phyloP scores from a whole-genome alignment of 805 yeast genomes.

The Blastobotrys robertii region DNA sequence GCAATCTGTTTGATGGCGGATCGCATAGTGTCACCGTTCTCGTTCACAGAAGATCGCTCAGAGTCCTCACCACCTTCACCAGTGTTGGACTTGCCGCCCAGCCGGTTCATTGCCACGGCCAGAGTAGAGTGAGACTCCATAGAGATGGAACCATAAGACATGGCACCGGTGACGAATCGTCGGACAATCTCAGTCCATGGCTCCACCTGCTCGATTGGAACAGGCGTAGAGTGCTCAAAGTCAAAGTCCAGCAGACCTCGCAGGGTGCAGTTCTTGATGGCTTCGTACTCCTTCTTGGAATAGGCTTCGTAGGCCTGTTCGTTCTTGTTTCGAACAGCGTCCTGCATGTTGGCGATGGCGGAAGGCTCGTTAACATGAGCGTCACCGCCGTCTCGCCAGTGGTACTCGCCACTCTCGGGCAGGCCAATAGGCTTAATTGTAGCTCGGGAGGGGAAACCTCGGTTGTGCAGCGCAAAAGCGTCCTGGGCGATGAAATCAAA shows the following conservation, averaged over 20 bases:
- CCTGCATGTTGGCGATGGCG: conserved; percentile 91
- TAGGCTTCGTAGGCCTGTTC: conserved; percentile 87
- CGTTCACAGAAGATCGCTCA: conserved; percentile 69
- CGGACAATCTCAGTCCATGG: conserved; percentile 99
- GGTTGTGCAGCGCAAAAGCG: conserved; percentile 86
- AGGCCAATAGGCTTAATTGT: conserved; percentile 63
- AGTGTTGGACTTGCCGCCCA: conserved; percentile 95
- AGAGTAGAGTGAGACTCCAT: conserved; percentile 97
- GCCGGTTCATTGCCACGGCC: conserved; percentile 96
- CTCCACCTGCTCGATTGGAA: conserved; percentile 95
- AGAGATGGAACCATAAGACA: conserved; percentile 98
- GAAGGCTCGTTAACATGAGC: conserved; percentile 90
- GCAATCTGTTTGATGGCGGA: conserved; percentile 98
- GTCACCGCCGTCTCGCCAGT: conserved; percentile 98
- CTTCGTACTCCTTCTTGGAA: conserved; percentile 82
- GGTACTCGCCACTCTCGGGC: conserved; percentile 95
- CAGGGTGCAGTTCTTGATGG: conserved; percentile 83
- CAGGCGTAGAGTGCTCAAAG: conserved; percentile 55
- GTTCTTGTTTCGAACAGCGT: conserved; percentile 96
- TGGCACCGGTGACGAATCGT: conserved; percentile 97
- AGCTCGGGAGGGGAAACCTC: conserved; percentile 76
- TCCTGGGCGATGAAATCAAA: conserved; percentile 95
- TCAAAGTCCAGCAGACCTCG: conserved; percentile 93
- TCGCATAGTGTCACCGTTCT: conserved; percentile 95
- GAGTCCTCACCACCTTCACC: conserved; percentile 99